These are phyloP conservation scores for Gossypium lobatum DNA, from an alignment of 441 rosid species.

Conservation along the genomic window DNA sequence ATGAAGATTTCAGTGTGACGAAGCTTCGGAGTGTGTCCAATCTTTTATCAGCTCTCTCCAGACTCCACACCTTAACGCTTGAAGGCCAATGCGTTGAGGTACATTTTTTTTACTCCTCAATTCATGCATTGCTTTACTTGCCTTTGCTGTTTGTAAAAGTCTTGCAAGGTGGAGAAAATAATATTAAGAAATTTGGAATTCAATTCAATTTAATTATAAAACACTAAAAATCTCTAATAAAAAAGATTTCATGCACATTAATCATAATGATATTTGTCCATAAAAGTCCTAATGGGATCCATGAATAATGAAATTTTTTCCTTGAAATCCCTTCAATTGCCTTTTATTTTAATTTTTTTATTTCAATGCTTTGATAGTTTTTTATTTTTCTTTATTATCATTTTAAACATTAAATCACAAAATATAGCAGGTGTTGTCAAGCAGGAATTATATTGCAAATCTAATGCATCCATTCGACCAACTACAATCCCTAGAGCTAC, in stretches of 20 bases:
- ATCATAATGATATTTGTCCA: neutral
- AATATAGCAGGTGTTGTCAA: slow-evolving; percentile 45
- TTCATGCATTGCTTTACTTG: neutral
- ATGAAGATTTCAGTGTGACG: slow-evolving; percentile 26
- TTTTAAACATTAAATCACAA: too few relatives aligned
- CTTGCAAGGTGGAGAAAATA: too few relatives aligned
- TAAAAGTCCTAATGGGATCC: too few relatives aligned
- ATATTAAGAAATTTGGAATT: too few relatives aligned
- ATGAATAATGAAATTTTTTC: too few relatives aligned
- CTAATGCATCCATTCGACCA: slow-evolving; percentile 41
- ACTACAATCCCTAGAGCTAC: slow-evolving; percentile 52
- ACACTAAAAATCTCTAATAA: too few relatives aligned
- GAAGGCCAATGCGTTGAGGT: slow-evolving; percentile 64
- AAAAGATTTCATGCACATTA: neutral
- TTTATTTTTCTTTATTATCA: too few relatives aligned
- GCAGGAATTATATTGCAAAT: slow-evolving; percentile 29
- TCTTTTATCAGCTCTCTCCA: slow-evolving; percentile 48
- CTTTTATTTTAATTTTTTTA: too few relatives aligned
- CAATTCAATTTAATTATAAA: too few relatives aligned
- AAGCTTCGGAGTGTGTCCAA: slow-evolving; percentile 38
- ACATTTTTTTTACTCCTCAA: slow-evolving; percentile 11
- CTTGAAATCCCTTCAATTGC: too few relatives aligned
- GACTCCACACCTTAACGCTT: slow-evolving; percentile 41
- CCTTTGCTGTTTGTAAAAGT: neutral
- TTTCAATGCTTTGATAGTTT: too few relatives aligned